A percentile compares a stretch with the other conserved stretches of the same genome.
Evolutionary conservation across 2,329 filamentous ascomycete species (phyloP).

Genomic region (Xylaria sp.): DNA sequence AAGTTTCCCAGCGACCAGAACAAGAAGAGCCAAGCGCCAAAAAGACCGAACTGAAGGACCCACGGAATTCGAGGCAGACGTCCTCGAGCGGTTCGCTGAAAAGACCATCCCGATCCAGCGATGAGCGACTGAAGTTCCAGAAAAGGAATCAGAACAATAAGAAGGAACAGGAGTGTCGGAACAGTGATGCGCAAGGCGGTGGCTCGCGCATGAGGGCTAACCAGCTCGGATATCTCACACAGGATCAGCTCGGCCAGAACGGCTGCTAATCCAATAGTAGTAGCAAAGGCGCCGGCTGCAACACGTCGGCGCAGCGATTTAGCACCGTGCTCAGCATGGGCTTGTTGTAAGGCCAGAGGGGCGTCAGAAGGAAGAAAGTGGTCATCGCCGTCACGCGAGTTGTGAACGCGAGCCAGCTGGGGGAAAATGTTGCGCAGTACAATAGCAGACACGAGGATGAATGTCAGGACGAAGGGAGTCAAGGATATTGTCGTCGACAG

Average conservation of each 20-base stretch:
- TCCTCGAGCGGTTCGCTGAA: conserved; percentile 67
- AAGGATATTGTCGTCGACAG: conserved; percentile 67
- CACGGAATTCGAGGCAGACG: conserved; percentile 69
- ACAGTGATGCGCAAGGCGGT: conserved; percentile 76
- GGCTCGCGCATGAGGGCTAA: conserved; percentile 73
- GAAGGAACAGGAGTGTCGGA: conserved; percentile 74
- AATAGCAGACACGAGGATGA: conserved; percentile 69
- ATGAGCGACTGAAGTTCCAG: conserved; percentile 78
- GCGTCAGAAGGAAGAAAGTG: conserved; percentile 71
- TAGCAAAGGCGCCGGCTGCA: conserved; percentile 75
- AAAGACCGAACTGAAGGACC: conserved; percentile 70
- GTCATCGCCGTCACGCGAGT: conserved; percentile 65
- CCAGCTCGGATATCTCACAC: conserved; percentile 81
- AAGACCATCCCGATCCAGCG: conserved; percentile 67
- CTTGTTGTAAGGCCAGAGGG: conserved; percentile 67
- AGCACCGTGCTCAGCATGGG: conserved; percentile 66
- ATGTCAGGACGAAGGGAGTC: conserved; percentile 77
- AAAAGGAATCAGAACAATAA: conserved; percentile 80
- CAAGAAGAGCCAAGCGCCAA: conserved; percentile 73
- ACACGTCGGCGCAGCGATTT: conserved; percentile 62
- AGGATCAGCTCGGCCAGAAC: conserved; percentile 84
- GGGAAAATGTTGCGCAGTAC: conserved; percentile 78
- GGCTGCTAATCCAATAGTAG: conserved; percentile 79
- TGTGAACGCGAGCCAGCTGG: conserved; percentile 68
- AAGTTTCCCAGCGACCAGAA: conserved; percentile 82